Evolutionary conservation across 768 basidiomycete genomes (phyloP).

Genomic region (Hericium rajendrae): DNA sequence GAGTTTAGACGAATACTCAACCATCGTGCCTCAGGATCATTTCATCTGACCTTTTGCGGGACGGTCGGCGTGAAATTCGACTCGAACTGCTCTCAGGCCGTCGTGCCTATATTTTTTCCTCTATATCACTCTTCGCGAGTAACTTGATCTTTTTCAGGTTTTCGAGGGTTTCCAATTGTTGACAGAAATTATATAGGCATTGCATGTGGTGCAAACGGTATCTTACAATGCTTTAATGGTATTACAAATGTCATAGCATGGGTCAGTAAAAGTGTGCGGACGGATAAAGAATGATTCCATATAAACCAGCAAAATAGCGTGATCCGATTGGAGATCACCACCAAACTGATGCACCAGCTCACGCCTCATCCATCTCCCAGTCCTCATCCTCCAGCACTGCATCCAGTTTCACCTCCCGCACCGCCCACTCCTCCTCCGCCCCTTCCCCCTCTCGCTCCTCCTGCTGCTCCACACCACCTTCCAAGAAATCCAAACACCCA

Average conservation of each 20-base stretch:
- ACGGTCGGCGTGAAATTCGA: conserved; percentile 18
- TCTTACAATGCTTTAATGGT: too few relatives aligned
- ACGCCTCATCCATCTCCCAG: neutral
- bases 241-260: too few relatives aligned
- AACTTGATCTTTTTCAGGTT: too few relatives aligned
- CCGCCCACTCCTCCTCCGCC: neutral
- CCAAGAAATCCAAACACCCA: conserved; percentile 11
- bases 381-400: neutral
- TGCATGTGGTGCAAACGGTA: too few relatives aligned
- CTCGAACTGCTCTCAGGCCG: conserved; percentile 26
- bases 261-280: too few relatives aligned
- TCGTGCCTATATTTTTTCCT: conserved; percentile 10
- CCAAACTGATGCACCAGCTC: neutral
- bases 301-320: too few relatives aligned
- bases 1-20: too few relatives aligned
- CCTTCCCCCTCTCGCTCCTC: neutral
- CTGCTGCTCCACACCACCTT: neutral
- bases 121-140: too few relatives aligned
- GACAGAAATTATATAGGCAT: too few relatives aligned
- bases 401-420: neutral
- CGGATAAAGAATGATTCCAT: too few relatives aligned
- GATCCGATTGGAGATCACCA: neutral
- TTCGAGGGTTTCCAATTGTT: too few relatives aligned
- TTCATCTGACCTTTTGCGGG: neutral
- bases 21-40: too few relatives aligned